Evolutionary conservation across 1,284 basidiomycete genomes (phyloP), one percentile per base, ranked within the genome.

Genomic region (Singerocomus inundabilis): DNA sequence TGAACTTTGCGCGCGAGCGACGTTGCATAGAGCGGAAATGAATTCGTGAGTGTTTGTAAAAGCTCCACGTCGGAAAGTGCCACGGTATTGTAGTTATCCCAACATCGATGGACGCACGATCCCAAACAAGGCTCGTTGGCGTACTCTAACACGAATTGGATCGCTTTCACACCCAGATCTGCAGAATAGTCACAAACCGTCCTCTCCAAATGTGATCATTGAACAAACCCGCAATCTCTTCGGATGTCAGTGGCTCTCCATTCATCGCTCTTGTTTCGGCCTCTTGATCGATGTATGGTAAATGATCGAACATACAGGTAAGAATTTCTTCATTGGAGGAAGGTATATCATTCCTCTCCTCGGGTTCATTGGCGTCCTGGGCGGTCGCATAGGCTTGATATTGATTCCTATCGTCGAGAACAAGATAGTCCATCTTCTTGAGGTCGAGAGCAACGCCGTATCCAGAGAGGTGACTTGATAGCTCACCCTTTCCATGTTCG

Each of bases 341-440:
- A 13, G 53, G 56, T 36, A 56, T 57, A 24, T 34, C 54, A 58
- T 30, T 49, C 15, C 26, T 51, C 47, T 54, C 51, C 44, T 46
- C 18, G n/a, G 35, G 24, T 15, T 45, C 18, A 24, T 11, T 30
- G 9, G 52, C 45, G 6, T 54, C 47, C 13, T 49, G 53, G 5
- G 38, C 18, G 28, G 35, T 18, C 1, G 41, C 5, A 25, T 38
- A 34, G 0, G 13, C 39, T 18, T 55, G 52, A 37, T 50, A 53
- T 40, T 58, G 59, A 42, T 68, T 64, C 42, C 94, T 75, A 66
- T 98, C 94, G 64, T 98, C 94, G 4, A 98, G 76, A 3, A 91
- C 93, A 13, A 98, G 81, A 64, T 99, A 99, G 66, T 99, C 96
- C 73, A 85, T 98, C 72, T 96, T 98, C 75, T 99, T 99, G 59